These are phyloP conservation scores for Candida manassasensis DNA, from an alignment of 805 yeast species.

Conservation along the genomic window DNA sequence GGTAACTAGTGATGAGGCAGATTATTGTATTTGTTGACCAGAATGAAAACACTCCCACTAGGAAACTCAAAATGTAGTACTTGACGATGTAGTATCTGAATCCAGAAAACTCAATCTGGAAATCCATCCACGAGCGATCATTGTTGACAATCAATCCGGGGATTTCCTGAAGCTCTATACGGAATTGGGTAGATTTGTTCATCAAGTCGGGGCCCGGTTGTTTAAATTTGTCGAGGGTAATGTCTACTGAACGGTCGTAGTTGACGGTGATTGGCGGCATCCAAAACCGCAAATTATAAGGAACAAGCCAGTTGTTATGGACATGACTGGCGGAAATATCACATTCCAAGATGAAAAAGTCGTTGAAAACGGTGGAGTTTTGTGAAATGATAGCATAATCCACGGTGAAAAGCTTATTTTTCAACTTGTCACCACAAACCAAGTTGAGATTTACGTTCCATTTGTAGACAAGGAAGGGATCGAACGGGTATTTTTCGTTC, in stretches of 20 bases:
- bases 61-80: conserved; percentile 27
- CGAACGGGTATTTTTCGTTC: conserved; percentile 7
- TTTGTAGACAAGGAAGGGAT: conserved; percentile 4
- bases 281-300: conserved; percentile 35
- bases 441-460: conserved; percentile 5
- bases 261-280: conserved; percentile 29
- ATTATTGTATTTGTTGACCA: conserved; percentile 31
- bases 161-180: conserved; percentile 2
- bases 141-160: conserved; percentile 13
- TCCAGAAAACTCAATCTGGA: conserved; percentile 39
- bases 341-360: conserved; percentile 22
- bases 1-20: conserved; percentile 23
- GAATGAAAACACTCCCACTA: conserved; percentile 33
- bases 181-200: background rate
- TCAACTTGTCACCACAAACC: conserved; percentile 6
- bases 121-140: conserved; percentile 11
- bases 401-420: conserved; percentile 1
- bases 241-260: conserved; percentile 5
- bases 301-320: conserved; percentile 27
- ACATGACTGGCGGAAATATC: conserved; percentile 26
- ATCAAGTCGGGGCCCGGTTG: background rate
- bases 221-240: conserved; percentile 1
- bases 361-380: conserved; percentile 5
- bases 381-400: conserved; percentile 2
- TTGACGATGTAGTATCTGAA: conserved; percentile 37